These are phyloP conservation scores for Mucuna pruriens DNA, from an alignment of 306 rosid genomes.

Conservation along the genomic window DNA sequence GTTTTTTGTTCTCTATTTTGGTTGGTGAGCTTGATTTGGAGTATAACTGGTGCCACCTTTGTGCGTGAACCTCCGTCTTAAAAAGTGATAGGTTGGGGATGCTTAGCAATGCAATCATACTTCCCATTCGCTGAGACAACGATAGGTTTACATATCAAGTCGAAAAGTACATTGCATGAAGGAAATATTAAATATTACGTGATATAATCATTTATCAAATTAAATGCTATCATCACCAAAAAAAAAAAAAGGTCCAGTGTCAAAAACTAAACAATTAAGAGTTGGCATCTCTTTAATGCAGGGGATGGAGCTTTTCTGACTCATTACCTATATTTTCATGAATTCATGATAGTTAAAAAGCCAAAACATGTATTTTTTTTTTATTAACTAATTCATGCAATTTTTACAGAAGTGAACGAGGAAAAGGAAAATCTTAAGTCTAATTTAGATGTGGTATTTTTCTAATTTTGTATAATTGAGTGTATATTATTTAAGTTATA, in stretches of 20 bases:
- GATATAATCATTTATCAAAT: not conserved
- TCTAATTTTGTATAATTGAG: too few relatives aligned
- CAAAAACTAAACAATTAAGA: not conserved
- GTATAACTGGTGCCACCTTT: not conserved
- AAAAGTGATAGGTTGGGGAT: not conserved
- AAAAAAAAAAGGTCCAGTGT: not conserved
- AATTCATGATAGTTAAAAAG: too few relatives aligned
- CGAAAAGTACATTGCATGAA: conserved; percentile 24
- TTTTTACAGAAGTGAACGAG: too few relatives aligned
- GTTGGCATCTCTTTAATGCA: too few relatives aligned
- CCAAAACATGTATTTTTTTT: too few relatives aligned
- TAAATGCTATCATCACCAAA: not conserved
- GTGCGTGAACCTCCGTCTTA: not conserved
- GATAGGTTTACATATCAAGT: conserved; percentile 5
- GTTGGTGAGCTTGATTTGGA: not conserved
- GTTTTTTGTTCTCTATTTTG: not conserved
- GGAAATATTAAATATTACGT: not conserved
- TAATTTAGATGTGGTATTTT: not conserved
- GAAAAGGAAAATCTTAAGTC: not conserved
- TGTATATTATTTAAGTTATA: too few relatives aligned
- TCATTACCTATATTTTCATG: too few relatives aligned
- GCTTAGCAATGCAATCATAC: not conserved
- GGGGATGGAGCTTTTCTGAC: not conserved
- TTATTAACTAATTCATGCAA: not conserved
- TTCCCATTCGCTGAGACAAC: not conserved